Evolutionary conservation across 192 early-diverging fungal genomes (phyloP), one percentile per base, ranked within the genome.

Genomic region (Coemansia sp.): DNA sequence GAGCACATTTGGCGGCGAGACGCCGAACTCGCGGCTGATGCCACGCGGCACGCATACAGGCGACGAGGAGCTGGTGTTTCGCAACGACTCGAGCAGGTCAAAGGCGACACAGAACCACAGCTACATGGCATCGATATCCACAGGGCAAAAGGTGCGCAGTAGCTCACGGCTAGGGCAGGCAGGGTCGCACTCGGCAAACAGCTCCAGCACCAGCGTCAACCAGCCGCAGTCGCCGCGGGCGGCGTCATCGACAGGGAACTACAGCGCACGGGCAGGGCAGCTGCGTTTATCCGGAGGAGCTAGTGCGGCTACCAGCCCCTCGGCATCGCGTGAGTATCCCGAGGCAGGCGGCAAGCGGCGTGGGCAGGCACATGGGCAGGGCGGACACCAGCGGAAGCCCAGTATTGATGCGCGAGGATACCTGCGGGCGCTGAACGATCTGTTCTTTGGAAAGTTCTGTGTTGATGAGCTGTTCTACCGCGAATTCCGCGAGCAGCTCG

Each of bases 371-470:
- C 50, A 20, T 7, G 60, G 55, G 42, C 53, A 52, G 34, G 53
- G 52, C 14, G 65, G 62, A 2, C 70, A 78, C 28, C 66, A 65
- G 70, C 66, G 75, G 49, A 66, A 65, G 55, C 58, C 50, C 5
- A 78, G 70, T 51, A 44, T 78, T 14, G 75, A 78, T 38, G 65
- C 80, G 34, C 57, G 73, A 19, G 74, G 66, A 26, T 83, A 72
- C 19, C 48, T 75, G 60, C 72, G 75, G 31, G 66, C 81, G 21
- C 55, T 83, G 63, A 75, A 75, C 52, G 81, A 83, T 48, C 44
- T 83, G 23, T 74, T 83, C 57, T 83, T 83, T 58, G 66, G 69
- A 28, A 78, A 78, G 54, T 83, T 78, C 49, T 78, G 75, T 47
- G 72, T 78, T 9, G 81, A 83, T 21, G 81, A 83, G 66, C 68